Evolutionary conservation across 768 basidiomycete species (phyloP), one percentile per base, ranked within the genome.

Genomic region (Leucosporidium yakuticum): DNA sequence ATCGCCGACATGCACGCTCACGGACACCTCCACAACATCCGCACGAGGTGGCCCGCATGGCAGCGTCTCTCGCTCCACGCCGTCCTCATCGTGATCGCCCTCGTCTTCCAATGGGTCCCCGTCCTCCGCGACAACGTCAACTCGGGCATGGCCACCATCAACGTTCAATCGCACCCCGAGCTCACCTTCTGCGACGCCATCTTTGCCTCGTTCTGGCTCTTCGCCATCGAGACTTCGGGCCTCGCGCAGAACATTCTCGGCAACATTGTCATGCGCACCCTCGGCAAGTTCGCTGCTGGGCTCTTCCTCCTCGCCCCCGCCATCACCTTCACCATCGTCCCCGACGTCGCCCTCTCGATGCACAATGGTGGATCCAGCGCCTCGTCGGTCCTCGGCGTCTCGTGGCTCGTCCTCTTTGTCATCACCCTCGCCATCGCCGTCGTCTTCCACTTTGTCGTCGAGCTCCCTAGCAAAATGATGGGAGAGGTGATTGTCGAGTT

Each of bases 381-480:
- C 27, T 69, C 69, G 44, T 21, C 68, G 21, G 58, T 77, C 50
- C 72, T 77, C 65, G 76, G 74, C 48, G 62, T 71, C 50, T 62
- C 68, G 20, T 77, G 76, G 75, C 62, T 74, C 63, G 74, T 74
- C 63, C 48, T 70, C 63, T 75, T 77, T 51, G 60, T 64, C 65
- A 70, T 72, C 67, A 67, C 63, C 55, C 50, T 74, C 54, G 73
- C 67, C 31, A 64, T 74, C 47, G 62, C 74, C 39, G 65, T 77
- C 68, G 69, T 69, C 48, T 77, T 77, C 73, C 73, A 77, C 73
- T 75, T 77, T 48, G 17, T 74, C 48, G 74, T 77, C 70, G 76
- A 77, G 68, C 66, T 77, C 51, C 76, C 76, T 49, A 67, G 64
- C 65, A 77, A 76, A 72, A 62, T 74, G 64, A 63, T 74, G 2